These are phyloP conservation scores for Sungouiozyma intestinalis DNA, from an alignment of 805 yeast genomes.

Conservation along the genomic window DNA sequence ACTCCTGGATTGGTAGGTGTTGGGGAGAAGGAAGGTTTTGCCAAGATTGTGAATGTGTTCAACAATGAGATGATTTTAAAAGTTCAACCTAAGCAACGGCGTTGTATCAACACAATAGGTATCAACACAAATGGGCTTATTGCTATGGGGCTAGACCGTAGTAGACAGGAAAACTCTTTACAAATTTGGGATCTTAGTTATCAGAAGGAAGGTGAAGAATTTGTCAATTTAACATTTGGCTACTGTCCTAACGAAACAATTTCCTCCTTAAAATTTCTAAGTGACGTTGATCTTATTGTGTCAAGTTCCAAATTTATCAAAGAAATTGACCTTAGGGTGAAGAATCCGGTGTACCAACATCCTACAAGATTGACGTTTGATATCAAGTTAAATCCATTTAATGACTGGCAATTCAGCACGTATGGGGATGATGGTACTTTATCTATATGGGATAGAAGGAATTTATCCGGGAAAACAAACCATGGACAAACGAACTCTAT, in stretches of 20 bases:
- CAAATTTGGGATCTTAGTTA: conserved; percentile 72
- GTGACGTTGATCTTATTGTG: conserved; percentile 50
- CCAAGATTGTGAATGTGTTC: conserved; percentile 52
- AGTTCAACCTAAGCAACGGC: conserved; percentile 49
- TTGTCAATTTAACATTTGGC: conserved; percentile 44
- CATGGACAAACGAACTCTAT: conserved; percentile 30
- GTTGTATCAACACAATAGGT: conserved; percentile 68
- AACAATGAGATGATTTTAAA: conserved; percentile 5
- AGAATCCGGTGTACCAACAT: conserved; percentile 57
- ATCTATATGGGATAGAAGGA: conserved; percentile 74
- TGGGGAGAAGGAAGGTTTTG: conserved; percentile 64
- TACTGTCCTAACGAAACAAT: conserved; percentile 68
- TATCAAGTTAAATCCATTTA: conserved; percentile 58
- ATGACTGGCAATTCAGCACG: conserved; percentile 57
- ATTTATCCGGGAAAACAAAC: conserved; percentile 29
- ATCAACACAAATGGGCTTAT: conserved; percentile 56
- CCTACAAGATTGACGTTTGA: conserved; percentile 66
- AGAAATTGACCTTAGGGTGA: conserved; percentile 63
- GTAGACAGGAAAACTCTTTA: conserved; percentile 63
- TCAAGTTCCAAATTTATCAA: conserved; percentile 71
- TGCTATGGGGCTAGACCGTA: conserved; percentile 72
- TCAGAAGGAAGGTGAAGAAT: conserved; percentile 42
- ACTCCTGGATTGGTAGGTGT: conserved; percentile 55
- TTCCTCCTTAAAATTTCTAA: conserved; percentile 55
- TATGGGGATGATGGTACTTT: conserved; percentile 76